These are phyloP conservation scores for Entomophthora muscae DNA, from an alignment of 371 early-diverging fungal species.

Conservation along the genomic window DNA sequence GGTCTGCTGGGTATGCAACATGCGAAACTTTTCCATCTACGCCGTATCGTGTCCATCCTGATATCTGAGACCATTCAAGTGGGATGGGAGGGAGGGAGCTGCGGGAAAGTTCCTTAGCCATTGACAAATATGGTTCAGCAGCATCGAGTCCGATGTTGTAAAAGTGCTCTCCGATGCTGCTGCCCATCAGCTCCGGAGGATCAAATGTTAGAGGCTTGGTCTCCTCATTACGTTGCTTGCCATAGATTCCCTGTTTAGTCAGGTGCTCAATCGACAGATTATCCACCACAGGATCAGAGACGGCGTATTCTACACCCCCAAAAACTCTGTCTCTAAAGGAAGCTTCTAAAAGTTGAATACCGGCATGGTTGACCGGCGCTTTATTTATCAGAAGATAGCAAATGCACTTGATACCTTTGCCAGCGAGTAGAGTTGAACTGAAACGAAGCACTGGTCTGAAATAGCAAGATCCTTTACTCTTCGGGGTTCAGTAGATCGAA, in stretches of 20 bases:
- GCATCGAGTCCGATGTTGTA: constrained; percentile 44
- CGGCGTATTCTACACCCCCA: neutral
- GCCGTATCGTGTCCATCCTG: constrained; percentile 79
- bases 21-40: constrained; percentile 16
- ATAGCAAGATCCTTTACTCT: no score
- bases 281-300: constrained; percentile 15
- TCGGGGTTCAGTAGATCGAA: no score
- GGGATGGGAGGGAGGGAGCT: constrained; percentile 20
- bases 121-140: constrained; percentile 26
- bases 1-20: constrained; percentile 40
- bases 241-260: constrained; percentile 35
- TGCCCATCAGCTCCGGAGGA: constrained; percentile 32
- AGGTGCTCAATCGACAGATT: constrained; percentile 35
- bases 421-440: no score
- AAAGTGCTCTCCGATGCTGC: constrained; percentile 68
- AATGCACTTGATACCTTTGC: no score
- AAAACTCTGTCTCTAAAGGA: neutral
- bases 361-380: neutral
- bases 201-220: constrained; percentile 21
- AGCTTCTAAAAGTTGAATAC: neutral
- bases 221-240: constrained; percentile 32
- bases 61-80: constrained; percentile 27
- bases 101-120: constrained; percentile 27
- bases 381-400: no score
- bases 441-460: no score